Evolutionary conservation across 768 basidiomycete species (phyloP).

Genomic region (Rhizopogon roseolus): DNA sequence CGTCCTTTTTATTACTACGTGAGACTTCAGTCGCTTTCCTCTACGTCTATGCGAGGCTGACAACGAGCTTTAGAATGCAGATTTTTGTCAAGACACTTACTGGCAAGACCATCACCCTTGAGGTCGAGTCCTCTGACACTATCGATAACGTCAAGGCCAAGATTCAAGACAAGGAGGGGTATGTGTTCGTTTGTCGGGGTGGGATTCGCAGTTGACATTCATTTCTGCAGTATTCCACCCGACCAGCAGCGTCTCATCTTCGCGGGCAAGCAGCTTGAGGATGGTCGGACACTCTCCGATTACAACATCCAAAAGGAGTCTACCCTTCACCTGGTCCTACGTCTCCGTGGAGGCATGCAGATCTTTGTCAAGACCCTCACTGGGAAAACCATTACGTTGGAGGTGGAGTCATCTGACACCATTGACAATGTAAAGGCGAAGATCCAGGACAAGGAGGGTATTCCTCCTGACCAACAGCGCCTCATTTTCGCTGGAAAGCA

Average conservation of each 20-base stretch:
- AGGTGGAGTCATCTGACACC: constrained; percentile 91
- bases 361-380: constrained; percentile 87
- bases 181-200: constrained; percentile 2
- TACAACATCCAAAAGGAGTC: constrained; percentile 92
- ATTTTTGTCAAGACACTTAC: constrained; percentile 85
- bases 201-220: neutral
- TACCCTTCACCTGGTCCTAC: constrained; percentile 68
- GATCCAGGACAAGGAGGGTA: constrained; percentile 85
- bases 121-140: constrained; percentile 73
- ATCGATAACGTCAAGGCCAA: constrained; percentile 79
- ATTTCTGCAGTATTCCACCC: constrained; percentile 28
- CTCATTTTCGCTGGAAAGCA: constrained; percentile 94
- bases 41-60: neutral
- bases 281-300: constrained; percentile 85
- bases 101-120: constrained; percentile 79
- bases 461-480: constrained; percentile 82
- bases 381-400: constrained; percentile 89
- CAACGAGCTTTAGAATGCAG: constrained; percentile 48
- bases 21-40: neutral
- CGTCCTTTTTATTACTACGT: neutral
- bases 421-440: constrained; percentile 90
- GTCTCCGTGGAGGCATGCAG: constrained; percentile 89
- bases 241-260: constrained; percentile 91
- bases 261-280: constrained; percentile 90
- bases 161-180: constrained; percentile 93